Evolutionary conservation across 306 rosid species (phyloP).

Genomic region (Begonia loranthoides): DNA sequence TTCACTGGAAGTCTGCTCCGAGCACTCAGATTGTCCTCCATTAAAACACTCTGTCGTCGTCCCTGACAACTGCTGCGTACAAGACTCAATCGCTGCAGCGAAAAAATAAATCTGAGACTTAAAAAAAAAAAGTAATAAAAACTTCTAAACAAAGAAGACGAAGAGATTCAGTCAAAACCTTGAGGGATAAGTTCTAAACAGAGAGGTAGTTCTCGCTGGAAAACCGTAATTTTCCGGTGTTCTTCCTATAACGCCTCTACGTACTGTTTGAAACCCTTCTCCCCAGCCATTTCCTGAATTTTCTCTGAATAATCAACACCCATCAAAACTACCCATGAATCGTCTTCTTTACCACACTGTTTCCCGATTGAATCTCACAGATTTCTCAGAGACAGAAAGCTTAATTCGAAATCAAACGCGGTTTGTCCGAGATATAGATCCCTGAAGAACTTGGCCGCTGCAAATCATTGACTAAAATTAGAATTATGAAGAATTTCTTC

Average conservation of each 20-base stretch:
- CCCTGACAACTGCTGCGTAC: too few relatives aligned
- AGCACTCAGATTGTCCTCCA: too few relatives aligned
- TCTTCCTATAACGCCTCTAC: constrained; percentile 54
- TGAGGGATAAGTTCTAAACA: constrained; percentile 66
- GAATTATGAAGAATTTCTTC: constrained; percentile 38
- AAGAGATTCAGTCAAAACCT: constrained; percentile 24
- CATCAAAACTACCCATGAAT: background rate
- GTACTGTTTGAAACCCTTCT: constrained; percentile 38
- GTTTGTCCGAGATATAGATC: constrained; percentile 24
- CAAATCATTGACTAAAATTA: constrained; percentile 31
- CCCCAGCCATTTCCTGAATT: constrained; percentile 26
- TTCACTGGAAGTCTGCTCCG: too few relatives aligned
- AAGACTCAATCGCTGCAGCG: constrained; percentile 62
- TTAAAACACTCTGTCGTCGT: too few relatives aligned
- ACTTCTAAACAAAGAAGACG: background rate
- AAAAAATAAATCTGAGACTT: background rate
- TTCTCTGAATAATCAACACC: constrained; percentile 23
- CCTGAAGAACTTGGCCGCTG: constrained; percentile 50
- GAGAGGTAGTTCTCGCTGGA: constrained; percentile 65
- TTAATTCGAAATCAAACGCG: background rate
- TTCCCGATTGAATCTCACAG: background rate
- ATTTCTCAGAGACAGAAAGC: constrained; percentile 16
- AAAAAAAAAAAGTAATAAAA: constrained; percentile 4
- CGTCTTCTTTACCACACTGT: background rate
- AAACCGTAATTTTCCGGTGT: constrained; percentile 52